Base-by-base conservation (phyloP, 2,329 filamentous ascomycete genomes). In the Phialophora tarda region DNA sequence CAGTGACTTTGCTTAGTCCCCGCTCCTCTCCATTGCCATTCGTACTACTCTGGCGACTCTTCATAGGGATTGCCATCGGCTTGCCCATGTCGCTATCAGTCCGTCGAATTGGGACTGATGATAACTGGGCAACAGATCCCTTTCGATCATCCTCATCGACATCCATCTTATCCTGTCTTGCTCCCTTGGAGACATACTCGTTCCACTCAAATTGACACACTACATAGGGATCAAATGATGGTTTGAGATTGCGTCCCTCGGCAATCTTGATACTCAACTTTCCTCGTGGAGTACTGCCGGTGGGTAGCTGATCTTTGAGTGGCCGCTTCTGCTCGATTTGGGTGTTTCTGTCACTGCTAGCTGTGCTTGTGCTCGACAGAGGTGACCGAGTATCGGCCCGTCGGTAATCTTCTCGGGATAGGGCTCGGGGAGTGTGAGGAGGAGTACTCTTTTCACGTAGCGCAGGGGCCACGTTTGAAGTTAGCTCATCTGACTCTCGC, bases 201-300 rank as follows among this genome's bases (percentile, higher is more conserved):
- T 94, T 97, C 77, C 92, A 91, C 78, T 99, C 95, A 75, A 98
- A 99, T 28, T 97, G 93, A 66, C 91, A 96, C 11, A 99, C 93
- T 60, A 97, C 92, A 74, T 99, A 99, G 1, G 95, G 95, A 74
- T 97, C 92, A 66, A 89, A 88, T 75, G 92, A 92, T 65, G 89
- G 91, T 67, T 90, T 86, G 60, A 99, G 81, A 10, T 91, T 92
- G 74, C 92, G 86, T 56, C 91, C 95, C 77, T 97, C 92, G 59
- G 89, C 84, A 62, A 99, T 95, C 76, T 91, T 93, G 73, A 99
- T 91, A 38, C 89, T 91, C 64, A 99, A 83, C 78, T 95, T 97
- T 65, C 95, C 95, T 77, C 92, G 94, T 24, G 92, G 85, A 24
- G 88, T 82, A 34, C 55, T 67, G 10, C 89, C 88, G 4, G 90